A percentile compares a stretch with the other conserved stretches of the same genome.
phyloP scores from a whole-genome alignment of 1,284 basidiomycete species.

The Ustilago bromivora region DNA sequence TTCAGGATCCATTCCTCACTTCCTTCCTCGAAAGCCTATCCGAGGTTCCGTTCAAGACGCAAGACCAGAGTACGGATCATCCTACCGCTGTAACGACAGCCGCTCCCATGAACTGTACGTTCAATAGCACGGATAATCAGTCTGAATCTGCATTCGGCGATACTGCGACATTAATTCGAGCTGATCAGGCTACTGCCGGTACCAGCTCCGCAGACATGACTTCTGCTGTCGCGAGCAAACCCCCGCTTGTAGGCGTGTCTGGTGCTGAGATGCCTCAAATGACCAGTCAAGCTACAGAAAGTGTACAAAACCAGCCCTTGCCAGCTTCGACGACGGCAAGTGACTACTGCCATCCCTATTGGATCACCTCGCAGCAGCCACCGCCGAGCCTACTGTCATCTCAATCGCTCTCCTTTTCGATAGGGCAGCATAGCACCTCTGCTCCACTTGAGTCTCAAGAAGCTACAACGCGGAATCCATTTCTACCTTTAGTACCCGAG shows the following conservation, averaged over 20 bases:
- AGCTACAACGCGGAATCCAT: neutral
- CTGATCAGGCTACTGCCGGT: neutral
- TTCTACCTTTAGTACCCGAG: neutral
- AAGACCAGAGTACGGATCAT: neutral
- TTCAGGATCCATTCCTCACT: constrained; percentile 25
- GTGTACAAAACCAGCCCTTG: neutral
- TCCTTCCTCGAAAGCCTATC: constrained; percentile 30
- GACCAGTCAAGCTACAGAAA: neutral
- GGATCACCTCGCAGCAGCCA: neutral
- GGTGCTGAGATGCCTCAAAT: neutral
- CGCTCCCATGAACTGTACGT: neutral
- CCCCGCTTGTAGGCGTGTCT: too few relatives aligned
- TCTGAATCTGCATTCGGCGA: neutral
- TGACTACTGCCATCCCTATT: constrained; percentile 4
- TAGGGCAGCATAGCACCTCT: neutral
- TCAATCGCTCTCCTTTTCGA: neutral
- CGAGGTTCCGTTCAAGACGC: constrained; percentile 1
- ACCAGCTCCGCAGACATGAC: neutral
- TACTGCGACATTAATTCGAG: neutral
- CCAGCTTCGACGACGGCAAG: neutral
- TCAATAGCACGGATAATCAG: neutral
- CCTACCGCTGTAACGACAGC: neutral
- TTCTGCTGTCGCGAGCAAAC: too few relatives aligned
- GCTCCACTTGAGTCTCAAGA: neutral
- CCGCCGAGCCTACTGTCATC: neutral